Percentiles rank a stretch among this genome's conserved stretches.
These are phyloP conservation scores for Tolypocladium inflatum DNA, from an alignment of 2,329 filamentous ascomycete genomes.

Conservation along the genomic window DNA sequence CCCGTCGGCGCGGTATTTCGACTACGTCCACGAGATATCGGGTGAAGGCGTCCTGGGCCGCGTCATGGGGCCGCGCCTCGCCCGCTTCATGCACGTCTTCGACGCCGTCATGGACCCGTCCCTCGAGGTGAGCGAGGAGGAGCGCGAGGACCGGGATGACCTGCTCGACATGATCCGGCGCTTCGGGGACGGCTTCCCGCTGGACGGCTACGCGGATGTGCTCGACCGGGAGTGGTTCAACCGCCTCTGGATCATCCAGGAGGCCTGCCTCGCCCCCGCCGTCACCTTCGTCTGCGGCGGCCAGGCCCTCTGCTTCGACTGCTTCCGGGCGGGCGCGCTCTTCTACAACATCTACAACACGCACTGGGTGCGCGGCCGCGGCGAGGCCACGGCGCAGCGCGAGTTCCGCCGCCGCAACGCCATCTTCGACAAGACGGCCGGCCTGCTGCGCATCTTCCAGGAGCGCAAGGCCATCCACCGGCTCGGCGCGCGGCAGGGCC, in stretches of 20 bases:
- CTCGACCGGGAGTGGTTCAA: slow-evolving; percentile 18
- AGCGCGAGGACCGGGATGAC: slow-evolving; percentile 16
- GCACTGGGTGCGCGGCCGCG: slow-evolving; percentile 12
- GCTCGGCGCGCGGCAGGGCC: slow-evolving; percentile 2
- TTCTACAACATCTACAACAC: slow-evolving; percentile 21
- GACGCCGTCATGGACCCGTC: slow-evolving; percentile 17
- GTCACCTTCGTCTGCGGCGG: slow-evolving; percentile 17
- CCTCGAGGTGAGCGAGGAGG: slow-evolving; percentile 7
- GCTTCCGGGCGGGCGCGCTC: slow-evolving; percentile 12
- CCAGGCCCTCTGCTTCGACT: slow-evolving; percentile 13
- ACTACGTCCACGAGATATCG: slow-evolving; percentile 7
- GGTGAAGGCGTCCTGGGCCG: slow-evolving; percentile 11
- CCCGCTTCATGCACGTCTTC: slow-evolving; percentile 15
- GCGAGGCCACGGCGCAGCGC: slow-evolving; percentile 2
- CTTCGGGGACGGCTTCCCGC: slow-evolving; percentile 13
- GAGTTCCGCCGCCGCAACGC: slow-evolving; percentile 9
- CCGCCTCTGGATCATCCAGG: slow-evolving; percentile 25
- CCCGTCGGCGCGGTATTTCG: slow-evolving; percentile 12
- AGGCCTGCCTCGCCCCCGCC: slow-evolving; percentile 15
- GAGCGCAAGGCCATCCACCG: slow-evolving; percentile 20
- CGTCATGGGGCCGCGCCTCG: slow-evolving; percentile 13
- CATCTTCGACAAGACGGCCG: slow-evolving; percentile 11
- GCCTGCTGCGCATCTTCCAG: slow-evolving; percentile 15
- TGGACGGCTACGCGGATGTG: slow-evolving; percentile 15
- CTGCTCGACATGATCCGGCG: slow-evolving; percentile 13